These are phyloP conservation scores for Lyophyllum atratum DNA, from an alignment of 768 basidiomycete species.

Conservation along the genomic window DNA sequence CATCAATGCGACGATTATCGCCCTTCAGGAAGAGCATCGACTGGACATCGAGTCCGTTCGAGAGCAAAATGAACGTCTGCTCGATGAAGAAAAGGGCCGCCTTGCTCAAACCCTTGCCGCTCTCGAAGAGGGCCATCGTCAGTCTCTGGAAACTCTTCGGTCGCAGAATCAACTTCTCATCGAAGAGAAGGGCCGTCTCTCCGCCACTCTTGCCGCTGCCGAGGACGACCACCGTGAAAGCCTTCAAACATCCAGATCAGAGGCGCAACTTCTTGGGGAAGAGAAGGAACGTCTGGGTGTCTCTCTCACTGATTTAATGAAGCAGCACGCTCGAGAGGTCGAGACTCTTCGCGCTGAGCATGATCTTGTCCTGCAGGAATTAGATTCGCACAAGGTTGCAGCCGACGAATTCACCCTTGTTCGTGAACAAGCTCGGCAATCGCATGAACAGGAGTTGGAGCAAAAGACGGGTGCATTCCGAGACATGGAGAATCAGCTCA, in stretches of 20 bases:
- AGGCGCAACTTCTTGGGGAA: slow-evolving; percentile 31
- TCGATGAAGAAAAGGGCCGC: slow-evolving; percentile 49
- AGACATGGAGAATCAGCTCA: slow-evolving; percentile 52
- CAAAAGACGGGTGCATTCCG: slow-evolving; percentile 52
- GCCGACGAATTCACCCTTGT: slow-evolving; percentile 50
- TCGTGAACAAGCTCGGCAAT: slow-evolving; percentile 41
- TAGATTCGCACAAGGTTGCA: slow-evolving; percentile 59
- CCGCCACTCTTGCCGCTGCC: not conserved
- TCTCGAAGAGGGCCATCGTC: slow-evolving; percentile 47
- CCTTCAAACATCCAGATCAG: not conserved
- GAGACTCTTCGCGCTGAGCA: slow-evolving; percentile 49
- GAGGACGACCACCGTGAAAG: slow-evolving; percentile 6
- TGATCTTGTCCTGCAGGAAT: slow-evolving; percentile 53
- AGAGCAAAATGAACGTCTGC: slow-evolving; percentile 33
- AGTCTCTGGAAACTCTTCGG: slow-evolving; percentile 34
- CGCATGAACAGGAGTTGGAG: slow-evolving; percentile 47
- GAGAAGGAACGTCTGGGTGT: slow-evolving; percentile 48
- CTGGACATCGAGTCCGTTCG: slow-evolving; percentile 37
- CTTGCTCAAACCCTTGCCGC: slow-evolving; percentile 50
- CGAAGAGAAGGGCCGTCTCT: slow-evolving; percentile 6
- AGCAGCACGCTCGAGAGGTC: slow-evolving; percentile 49
- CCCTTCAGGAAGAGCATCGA: slow-evolving; percentile 37
- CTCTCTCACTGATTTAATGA: slow-evolving; percentile 49
- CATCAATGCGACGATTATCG: slow-evolving; percentile 40
- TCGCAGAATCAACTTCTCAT: slow-evolving; percentile 7